phyloP scores from a whole-genome alignment of 2,329 filamentous ascomycete genomes.

The Niveomyces coronatus region DNA sequence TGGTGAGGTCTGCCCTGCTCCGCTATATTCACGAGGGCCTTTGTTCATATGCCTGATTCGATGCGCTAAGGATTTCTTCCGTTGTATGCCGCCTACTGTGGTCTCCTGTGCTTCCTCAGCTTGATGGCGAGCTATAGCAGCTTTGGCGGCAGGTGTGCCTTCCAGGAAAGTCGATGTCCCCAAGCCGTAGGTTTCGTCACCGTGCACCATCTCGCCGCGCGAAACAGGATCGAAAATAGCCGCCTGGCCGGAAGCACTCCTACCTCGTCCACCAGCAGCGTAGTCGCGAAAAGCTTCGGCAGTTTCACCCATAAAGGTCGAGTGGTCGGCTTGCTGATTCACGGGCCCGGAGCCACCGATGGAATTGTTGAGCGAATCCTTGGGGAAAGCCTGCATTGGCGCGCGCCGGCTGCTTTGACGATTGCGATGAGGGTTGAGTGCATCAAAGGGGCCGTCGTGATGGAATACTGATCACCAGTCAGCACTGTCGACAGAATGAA shows the following conservation, averaged over 20 bases:
- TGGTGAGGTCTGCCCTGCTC: slow-evolving; percentile 40
- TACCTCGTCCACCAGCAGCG: slow-evolving; percentile 30
- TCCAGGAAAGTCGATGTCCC: slow-evolving; percentile 95
- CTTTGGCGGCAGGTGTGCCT: slow-evolving; percentile 75
- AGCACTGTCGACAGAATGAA: not conserved
- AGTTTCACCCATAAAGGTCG: slow-evolving; percentile 73
- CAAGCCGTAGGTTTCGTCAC: slow-evolving; percentile 71
- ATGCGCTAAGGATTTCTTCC: slow-evolving; percentile 93
- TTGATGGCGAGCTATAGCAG: slow-evolving; percentile 66
- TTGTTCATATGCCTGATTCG: slow-evolving; percentile 78
- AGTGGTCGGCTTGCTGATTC: slow-evolving; percentile 71
- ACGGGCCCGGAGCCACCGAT: slow-evolving; percentile 80
- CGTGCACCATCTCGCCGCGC: slow-evolving; percentile 66
- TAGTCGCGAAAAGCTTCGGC: slow-evolving; percentile 86
- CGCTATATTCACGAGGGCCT: slow-evolving; percentile 48
- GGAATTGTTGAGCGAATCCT: slow-evolving; percentile 84
- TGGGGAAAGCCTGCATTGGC: slow-evolving; percentile 93
- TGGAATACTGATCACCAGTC: slow-evolving; percentile 59
- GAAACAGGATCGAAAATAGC: slow-evolving; percentile 58
- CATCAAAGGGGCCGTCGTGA: slow-evolving; percentile 95
- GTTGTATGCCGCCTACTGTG: slow-evolving; percentile 52
- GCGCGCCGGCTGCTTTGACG: slow-evolving; percentile 71
- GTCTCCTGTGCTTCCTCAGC: slow-evolving; percentile 55
- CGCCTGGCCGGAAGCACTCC: slow-evolving; percentile 28
- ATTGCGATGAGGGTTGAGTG: slow-evolving; percentile 90